Conservation (phyloP, 805 yeast species). For the Ogataea paraovalis region DNA sequence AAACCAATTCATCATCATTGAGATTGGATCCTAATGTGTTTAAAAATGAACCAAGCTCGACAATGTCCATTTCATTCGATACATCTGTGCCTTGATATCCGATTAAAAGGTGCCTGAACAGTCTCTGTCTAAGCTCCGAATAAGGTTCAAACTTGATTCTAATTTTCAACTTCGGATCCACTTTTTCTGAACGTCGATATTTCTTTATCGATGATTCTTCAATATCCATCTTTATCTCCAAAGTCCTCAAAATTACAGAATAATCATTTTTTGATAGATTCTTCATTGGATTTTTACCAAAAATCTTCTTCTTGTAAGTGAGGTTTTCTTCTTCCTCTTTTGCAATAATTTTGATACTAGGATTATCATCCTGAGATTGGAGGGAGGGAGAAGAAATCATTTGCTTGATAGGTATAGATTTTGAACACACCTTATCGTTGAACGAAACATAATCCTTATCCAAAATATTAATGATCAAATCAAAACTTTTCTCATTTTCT, state of each 20-base stretch:
- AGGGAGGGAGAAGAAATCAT: conserved; percentile 13
- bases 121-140: conserved; percentile 53
- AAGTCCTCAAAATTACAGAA: conserved; percentile 39
- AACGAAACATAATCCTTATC: conserved; percentile 82
- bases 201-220: conserved; percentile 30
- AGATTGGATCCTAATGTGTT: conserved; percentile 58
- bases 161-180: conserved; percentile 53
- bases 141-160: conserved; percentile 68
- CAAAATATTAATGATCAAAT: conserved; percentile 66
- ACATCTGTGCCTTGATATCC: conserved; percentile 45
- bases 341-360: conserved; percentile 11
- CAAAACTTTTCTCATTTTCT: conserved; percentile 59
- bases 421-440: conserved; percentile 77
- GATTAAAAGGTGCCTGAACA: conserved; percentile 60
- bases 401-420: conserved; percentile 49
- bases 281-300: conserved; percentile 28
- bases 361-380: conserved; percentile 5
- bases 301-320: conserved; percentile 14
- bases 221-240: conserved; percentile 32
- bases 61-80: conserved; percentile 42
- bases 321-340: conserved; percentile 11
- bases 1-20: conserved; percentile 50
- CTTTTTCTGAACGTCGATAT: conserved; percentile 33
- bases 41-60: conserved; percentile 61
- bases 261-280: conserved; percentile 33